Base-by-base conservation (phyloP, 352 stramenopile genomes). In the Phytophthora colocasiae region DNA sequence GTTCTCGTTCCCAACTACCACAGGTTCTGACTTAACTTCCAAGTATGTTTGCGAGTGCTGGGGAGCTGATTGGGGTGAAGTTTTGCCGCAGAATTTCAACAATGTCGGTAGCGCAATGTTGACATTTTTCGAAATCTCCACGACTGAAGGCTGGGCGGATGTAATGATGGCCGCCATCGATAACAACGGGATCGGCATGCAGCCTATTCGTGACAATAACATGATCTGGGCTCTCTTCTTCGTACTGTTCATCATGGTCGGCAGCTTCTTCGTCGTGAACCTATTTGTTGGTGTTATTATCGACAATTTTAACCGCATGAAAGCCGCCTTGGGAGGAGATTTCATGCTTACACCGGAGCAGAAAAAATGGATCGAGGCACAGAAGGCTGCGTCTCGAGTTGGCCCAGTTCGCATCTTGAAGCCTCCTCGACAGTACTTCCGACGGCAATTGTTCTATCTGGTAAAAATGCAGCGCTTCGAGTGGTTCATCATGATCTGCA, bases 241-340 rank as follows among this genome's bases (percentile, higher is more conserved):
- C 58, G 74, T 98, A 11, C 39, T 81, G 0, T 98, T 97, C 73
- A 96, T 98, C 34, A 79, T 98, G 56, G 69, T 98, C 19, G 89
- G 94, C 14, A 90, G 90, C 50, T 98, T 97, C 59, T 98, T 98
- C 52, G 88, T 98, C 4, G 89, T 98, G 26, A 98, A 98, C 38
- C 74, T 98, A 0, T 98, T 98, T 57, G 87, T 98, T 0, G 94
- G 94, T 7, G 90, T 98, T 7, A 97, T 98, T 59, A 97, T 98
- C 46, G 93, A 98, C 56, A 97, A 97, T 53, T 98, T 98, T 60
- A 97, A 97, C 46, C 79, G 87, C 29, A 96, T 96, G 90, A 97
- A 96, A 39, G 77, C 69, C 2, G 75, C 80, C 2, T 53, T 96
- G 4, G 87, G 85, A 6, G 87, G 82, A 2, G 80, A 94, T 32